These are phyloP conservation scores for Excoecaria cochinchinensis DNA, from an alignment of 345 rosid genomes.

Conservation along the genomic window DNA sequence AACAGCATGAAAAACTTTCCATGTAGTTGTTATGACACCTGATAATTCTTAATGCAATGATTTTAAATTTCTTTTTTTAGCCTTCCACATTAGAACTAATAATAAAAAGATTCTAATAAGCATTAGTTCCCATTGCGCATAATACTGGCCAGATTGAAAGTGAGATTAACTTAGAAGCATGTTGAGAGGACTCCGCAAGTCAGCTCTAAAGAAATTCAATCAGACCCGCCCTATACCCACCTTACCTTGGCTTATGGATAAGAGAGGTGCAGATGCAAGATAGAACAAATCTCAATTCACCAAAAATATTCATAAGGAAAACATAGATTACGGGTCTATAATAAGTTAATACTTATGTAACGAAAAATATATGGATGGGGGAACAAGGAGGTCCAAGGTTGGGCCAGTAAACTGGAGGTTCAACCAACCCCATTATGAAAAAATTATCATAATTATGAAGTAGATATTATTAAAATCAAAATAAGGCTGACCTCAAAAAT, in stretches of 20 bases:
- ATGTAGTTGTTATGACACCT: background rate
- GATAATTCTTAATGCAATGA: background rate
- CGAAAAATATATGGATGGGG: too few relatives aligned
- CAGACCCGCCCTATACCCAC: too few relatives aligned
- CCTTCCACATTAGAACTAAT: background rate
- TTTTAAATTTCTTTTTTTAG: background rate
- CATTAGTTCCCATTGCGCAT: background rate
- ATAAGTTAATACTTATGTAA: too few relatives aligned
- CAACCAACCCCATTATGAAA: background rate
- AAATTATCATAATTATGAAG: background rate
- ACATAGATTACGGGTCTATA: too few relatives aligned
- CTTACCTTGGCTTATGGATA: too few relatives aligned
- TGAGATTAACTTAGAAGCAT: too few relatives aligned
- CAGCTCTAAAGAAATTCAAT: too few relatives aligned
- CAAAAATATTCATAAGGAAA: too few relatives aligned
- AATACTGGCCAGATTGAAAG: background rate
- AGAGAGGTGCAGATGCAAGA: too few relatives aligned
- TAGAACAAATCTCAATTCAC: too few relatives aligned
- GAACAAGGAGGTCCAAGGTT: too few relatives aligned
- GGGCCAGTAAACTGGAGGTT: background rate
- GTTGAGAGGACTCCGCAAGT: too few relatives aligned
- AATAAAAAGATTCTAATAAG: background rate
- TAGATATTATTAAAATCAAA: background rate
- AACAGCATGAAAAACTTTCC: background rate
- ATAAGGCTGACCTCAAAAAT: constrained; percentile 67